Base-by-base conservation (phyloP, 345 rosid species). In the Syzygium aqueum region DNA sequence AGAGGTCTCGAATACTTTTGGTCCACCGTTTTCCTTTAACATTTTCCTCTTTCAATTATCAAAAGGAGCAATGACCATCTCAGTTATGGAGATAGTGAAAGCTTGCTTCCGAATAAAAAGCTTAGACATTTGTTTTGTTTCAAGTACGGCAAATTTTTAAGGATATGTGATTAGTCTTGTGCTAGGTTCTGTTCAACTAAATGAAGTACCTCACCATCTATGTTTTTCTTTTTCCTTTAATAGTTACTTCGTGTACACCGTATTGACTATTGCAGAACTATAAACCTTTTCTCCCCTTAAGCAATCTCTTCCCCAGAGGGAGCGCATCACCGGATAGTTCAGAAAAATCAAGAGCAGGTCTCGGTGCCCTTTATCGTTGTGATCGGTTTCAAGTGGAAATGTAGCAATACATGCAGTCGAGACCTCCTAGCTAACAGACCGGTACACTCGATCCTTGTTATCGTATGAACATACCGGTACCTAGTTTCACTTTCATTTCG, bases 321-420 rank as follows among this genome's bases (percentile, higher is more conserved):
- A 59, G 13, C 7, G 67, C 30, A 59, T 6, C 30, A 25, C 0
- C 13, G 30, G 67, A 3, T n/a, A n/a, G 0, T 61, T 61, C 11
- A 2, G 33, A 61, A 61, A 59, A 12, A 61, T n/a, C 73, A 61
- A 27, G 73, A 61, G 17, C n/a, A 61, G 73, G 17, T 61, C 73
- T 30, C 33, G 33, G 17, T 16, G 0, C 73, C 37, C 3, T 61
- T 61, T n/a, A 0, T 16, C 33, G 3, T n/a, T 61, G 6, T 6
- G 73, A 3, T 61, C 8, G 19, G 73, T 61, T 16, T 61, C 33
- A 61, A 61, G 73, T 14, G 37, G 17, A 61, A 61, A 61, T 61
- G 17, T 61, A 2, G 73, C 33, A 61, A 61, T 17, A 6, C 3
- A n/a, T 61, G 73, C 33, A n/a, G 15, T n/a, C 10, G 33, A 61